These are phyloP conservation scores for Alternaria consortialis DNA, from an alignment of 2,329 filamentous ascomycete genomes.

Conservation along the genomic window DNA sequence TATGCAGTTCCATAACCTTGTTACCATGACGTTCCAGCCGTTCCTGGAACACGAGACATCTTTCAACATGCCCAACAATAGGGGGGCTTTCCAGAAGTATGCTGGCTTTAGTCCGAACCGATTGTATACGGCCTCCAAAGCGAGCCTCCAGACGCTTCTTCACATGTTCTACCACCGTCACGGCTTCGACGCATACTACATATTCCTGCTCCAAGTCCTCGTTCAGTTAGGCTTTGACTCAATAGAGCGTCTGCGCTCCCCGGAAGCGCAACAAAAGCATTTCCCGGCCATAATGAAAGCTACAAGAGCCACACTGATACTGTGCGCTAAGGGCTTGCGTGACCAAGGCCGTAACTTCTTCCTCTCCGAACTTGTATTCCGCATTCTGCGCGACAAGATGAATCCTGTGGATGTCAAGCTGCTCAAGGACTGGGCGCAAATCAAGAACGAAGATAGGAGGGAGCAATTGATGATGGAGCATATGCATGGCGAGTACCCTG, in stretches of 20 bases:
- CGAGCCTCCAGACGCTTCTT: slow-evolving; percentile 11
- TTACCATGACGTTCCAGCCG: slow-evolving; percentile 11
- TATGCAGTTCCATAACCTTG: slow-evolving; percentile 15
- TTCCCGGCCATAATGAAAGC: slow-evolving; percentile 11
- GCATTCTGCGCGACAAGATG: slow-evolving; percentile 16
- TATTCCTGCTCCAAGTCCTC: slow-evolving; percentile 12
- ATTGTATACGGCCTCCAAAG: slow-evolving; percentile 1
- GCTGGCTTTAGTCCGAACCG: neutral
- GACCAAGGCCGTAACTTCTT: slow-evolving; percentile 17
- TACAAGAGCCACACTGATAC: slow-evolving; percentile 10
- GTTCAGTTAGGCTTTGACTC: slow-evolving; percentile 11
- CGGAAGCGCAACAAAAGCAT: slow-evolving; percentile 1
- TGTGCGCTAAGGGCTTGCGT: slow-evolving; percentile 18
- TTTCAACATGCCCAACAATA: neutral
- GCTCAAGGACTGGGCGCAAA: slow-evolving; percentile 9
- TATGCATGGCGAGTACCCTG: slow-evolving; percentile 3
- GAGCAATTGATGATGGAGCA: slow-evolving; percentile 3
- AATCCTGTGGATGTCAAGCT: slow-evolving; percentile 6
- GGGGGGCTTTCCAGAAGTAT: neutral
- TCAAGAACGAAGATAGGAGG: slow-evolving; percentile 2
- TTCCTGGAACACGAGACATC: slow-evolving; percentile 1
- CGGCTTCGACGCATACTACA: slow-evolving; percentile 10
- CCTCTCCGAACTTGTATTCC: slow-evolving; percentile 13
- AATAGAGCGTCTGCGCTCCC: neutral
- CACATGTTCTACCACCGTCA: slow-evolving; percentile 12